Evolutionary conservation across 352 stramenopile species (phyloP).

Genomic region (Globisporangium rhizosaccharum): DNA sequence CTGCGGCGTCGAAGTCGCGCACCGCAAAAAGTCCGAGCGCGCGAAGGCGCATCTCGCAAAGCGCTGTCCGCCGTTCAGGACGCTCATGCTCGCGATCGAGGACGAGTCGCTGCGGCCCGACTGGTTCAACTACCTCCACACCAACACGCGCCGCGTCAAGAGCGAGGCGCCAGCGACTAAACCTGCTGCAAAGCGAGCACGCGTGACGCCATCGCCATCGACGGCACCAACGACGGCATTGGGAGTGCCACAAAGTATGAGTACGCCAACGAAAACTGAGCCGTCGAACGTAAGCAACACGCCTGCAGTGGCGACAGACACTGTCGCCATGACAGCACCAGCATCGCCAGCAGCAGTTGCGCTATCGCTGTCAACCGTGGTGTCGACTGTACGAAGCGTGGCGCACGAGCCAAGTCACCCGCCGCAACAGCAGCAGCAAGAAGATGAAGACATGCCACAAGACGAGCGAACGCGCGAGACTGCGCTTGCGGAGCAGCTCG

Average conservation of each 20-base stretch:
- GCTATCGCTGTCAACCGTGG: no score
- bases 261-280: background rate
- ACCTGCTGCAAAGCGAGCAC: background rate
- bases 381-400: background rate
- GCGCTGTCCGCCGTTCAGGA: slow-evolving; percentile 46
- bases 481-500: slow-evolving; percentile 11
- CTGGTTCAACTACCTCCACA: slow-evolving; percentile 25
- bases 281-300: background rate
- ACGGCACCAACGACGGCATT: background rate
- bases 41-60: slow-evolving; percentile 46
- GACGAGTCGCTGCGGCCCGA: slow-evolving; percentile 26
- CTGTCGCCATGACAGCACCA: no score
- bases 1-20: slow-evolving; percentile 31
- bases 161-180: background rate
- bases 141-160: background rate
- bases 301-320: no score
- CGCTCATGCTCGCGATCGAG: slow-evolving; percentile 23
- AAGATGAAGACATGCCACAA: background rate
- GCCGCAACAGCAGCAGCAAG: background rate
- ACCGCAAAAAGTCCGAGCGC: slow-evolving; percentile 65
- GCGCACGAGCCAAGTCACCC: no score
- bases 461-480: background rate
- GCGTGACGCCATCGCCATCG: background rate
- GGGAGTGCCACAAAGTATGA: background rate
- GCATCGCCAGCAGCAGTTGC: no score